Evolutionary conservation across 169 alveolate species (phyloP).

Genomic region (Besnoitia besnoiti): DNA sequence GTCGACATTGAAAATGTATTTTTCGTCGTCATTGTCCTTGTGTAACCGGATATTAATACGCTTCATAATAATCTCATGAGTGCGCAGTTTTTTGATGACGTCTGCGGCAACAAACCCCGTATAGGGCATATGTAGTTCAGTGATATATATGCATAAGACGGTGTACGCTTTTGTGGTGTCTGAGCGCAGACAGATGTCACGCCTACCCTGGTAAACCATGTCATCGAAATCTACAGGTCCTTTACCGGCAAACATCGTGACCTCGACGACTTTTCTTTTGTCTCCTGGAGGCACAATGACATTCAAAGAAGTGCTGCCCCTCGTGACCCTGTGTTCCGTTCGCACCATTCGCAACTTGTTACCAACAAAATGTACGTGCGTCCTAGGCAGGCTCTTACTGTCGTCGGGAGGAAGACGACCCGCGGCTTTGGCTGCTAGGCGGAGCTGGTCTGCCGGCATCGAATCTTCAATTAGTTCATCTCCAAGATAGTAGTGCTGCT

Average conservation of each 20-base stretch:
- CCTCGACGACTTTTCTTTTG: background rate
- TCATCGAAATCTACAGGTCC: conserved; percentile 8
- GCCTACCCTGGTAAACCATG: background rate
- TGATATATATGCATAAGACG: too few species aligned
- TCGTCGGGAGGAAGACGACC: conserved; percentile 29
- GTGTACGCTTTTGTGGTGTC: too few species aligned
- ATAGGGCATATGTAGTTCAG: too few species aligned
- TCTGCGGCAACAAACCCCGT: background rate
- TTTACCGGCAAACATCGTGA: conserved; percentile 20
- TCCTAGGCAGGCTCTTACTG: background rate
- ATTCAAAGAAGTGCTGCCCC: too few species aligned
- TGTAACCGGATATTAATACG: background rate
- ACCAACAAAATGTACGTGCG: too few species aligned
- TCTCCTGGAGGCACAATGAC: background rate
- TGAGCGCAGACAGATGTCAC: background rate
- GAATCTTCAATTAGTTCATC: background rate
- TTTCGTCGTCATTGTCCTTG: background rate
- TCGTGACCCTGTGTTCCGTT: too few species aligned
- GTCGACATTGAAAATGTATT: background rate
- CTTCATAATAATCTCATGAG: background rate
- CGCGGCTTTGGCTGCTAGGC: background rate
- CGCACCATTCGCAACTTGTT: too few species aligned
- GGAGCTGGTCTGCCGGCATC: conserved; percentile 28
- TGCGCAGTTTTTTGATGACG: background rate
- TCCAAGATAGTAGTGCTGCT: conserved; percentile 10